Percentiles rank a stretch among this genome's conserved stretches.
phyloP scores from a whole-genome alignment of 495 filamentous ascomycete species.

The Margaritispora aquatica region DNA sequence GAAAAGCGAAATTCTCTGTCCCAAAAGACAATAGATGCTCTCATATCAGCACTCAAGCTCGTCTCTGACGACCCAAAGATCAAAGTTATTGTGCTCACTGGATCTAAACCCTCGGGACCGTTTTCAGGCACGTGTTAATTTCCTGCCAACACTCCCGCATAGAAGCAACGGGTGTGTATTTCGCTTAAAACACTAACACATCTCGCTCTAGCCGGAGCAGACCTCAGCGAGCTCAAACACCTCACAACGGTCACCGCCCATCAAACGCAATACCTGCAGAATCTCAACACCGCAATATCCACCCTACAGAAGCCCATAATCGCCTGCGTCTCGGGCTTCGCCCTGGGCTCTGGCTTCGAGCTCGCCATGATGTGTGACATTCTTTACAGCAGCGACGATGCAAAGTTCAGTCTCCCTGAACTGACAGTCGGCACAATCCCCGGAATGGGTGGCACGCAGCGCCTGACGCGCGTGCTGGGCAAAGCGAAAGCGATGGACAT shows the following conservation, averaged over 20 bases:
- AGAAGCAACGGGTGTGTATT: no score
- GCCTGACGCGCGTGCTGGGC: conserved; percentile 32
- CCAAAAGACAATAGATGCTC: conserved; percentile 24
- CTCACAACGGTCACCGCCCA: conserved; percentile 27
- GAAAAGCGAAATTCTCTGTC: conserved; percentile 35
- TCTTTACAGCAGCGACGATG: conserved; percentile 29
- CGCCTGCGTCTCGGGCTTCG: conserved; percentile 5
- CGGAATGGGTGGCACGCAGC: conserved; percentile 37
- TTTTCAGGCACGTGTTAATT: conserved; percentile 28
- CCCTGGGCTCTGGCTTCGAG: conserved; percentile 13
- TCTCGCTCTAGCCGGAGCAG: conserved; percentile 31
- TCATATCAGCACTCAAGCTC: conserved; percentile 20
- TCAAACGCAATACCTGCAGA: conserved; percentile 28
- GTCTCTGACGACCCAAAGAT: conserved; percentile 23
- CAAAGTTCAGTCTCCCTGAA: conserved; percentile 33
- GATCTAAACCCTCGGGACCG: conserved; percentile 20
- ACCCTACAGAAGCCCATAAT: conserved; percentile 8
- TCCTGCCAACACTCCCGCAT: not conserved
- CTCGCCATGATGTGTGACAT: conserved; percentile 31
- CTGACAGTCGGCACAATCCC: conserved; percentile 38
- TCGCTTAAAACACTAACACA: no score
- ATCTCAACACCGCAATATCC: conserved; percentile 28
- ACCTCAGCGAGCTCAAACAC: conserved; percentile 30
- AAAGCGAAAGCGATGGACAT: conserved; percentile 26
- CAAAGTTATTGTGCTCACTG: conserved; percentile 31